phyloP scores from a whole-genome alignment of 2,329 filamentous ascomycete genomes.

The Nothopassalora personata region DNA sequence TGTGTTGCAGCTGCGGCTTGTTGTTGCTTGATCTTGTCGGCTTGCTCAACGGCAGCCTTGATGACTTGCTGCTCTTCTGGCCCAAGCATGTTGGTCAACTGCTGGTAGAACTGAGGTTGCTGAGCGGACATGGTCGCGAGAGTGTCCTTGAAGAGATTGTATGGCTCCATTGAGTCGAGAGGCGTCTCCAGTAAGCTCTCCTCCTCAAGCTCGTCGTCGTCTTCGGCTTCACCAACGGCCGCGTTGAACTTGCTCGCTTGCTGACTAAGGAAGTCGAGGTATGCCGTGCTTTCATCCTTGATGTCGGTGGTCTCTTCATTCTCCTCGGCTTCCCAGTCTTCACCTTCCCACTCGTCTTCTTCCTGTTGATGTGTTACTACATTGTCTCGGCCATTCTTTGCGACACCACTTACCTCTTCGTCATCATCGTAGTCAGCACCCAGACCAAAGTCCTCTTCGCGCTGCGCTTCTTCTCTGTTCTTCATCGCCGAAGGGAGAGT shows the following conservation, averaged over 20 bases:
- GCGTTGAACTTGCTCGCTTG: constrained; percentile 54
- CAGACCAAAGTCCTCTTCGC: constrained; percentile 71
- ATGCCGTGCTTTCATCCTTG: constrained; percentile 87
- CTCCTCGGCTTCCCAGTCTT: constrained; percentile 62
- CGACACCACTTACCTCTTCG: constrained; percentile 48
- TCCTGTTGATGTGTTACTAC: constrained; percentile 40
- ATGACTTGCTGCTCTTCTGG: constrained; percentile 77
- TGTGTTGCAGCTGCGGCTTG: constrained; percentile 13
- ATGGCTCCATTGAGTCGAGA: constrained; percentile 91
- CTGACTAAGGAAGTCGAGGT: constrained; percentile 91
- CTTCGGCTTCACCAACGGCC: constrained; percentile 55
- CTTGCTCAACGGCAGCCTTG: constrained; percentile 69
- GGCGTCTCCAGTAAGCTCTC: constrained; percentile 89
- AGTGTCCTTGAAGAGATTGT: constrained; percentile 77
- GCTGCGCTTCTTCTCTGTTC: constrained; percentile 86
- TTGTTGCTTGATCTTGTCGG: constrained; percentile 48
- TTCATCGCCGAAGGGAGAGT: constrained; percentile 82
- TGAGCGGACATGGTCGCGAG: constrained; percentile 82
- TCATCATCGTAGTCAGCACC: constrained; percentile 68
- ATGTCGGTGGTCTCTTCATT: constrained; percentile 61
- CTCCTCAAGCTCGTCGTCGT: constrained; percentile 86
- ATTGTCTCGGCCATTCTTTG: neutral
- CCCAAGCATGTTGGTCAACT: constrained; percentile 70
- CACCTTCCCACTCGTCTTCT: constrained; percentile 72
- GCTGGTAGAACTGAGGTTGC: constrained; percentile 82